Conservation (phyloP, 1,284 basidiomycete species). For the Pseudozyma hubeiensis region DNA sequence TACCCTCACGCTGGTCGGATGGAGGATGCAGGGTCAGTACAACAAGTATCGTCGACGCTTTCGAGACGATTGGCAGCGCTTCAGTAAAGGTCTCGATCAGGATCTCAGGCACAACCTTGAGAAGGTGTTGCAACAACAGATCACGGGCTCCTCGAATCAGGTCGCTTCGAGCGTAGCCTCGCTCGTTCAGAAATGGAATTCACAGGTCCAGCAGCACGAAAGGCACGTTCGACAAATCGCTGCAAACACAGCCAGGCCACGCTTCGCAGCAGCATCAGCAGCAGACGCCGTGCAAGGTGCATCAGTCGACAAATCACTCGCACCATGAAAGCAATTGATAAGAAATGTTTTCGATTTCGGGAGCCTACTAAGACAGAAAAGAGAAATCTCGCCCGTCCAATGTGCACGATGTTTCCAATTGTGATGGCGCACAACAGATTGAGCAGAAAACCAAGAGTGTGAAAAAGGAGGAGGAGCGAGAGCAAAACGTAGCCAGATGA, state of each 20-base stretch:
- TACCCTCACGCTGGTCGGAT: constrained; percentile 59
- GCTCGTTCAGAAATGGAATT: constrained; percentile 13
- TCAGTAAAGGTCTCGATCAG: constrained; percentile 54
- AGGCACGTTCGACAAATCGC: constrained; percentile 4
- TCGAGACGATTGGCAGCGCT: constrained; percentile 64
- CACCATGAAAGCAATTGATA: neutral
- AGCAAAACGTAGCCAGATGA: neutral
- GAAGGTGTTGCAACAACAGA: constrained; percentile 14
- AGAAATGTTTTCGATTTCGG: constrained; percentile 1
- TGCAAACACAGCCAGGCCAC: neutral
- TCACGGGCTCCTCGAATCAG: constrained; percentile 22
- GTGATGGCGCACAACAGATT: neutral
- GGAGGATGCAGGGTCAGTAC: constrained; percentile 68
- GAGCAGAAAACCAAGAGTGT: neutral
- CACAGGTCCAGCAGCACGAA: constrained; percentile 15
- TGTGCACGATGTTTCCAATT: neutral
- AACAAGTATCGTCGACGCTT: constrained; percentile 62
- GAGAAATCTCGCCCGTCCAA: neutral
- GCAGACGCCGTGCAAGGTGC: neutral
- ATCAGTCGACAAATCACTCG: neutral
- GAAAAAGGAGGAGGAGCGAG: neutral
- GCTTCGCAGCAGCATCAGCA: neutral
- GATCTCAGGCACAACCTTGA: constrained; percentile 48
- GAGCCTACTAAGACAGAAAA: constrained; percentile 24
- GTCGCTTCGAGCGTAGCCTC: constrained; percentile 20